These are phyloP conservation scores for Peterozyma xylosa DNA, from an alignment of 805 yeast genomes.

Conservation along the genomic window DNA sequence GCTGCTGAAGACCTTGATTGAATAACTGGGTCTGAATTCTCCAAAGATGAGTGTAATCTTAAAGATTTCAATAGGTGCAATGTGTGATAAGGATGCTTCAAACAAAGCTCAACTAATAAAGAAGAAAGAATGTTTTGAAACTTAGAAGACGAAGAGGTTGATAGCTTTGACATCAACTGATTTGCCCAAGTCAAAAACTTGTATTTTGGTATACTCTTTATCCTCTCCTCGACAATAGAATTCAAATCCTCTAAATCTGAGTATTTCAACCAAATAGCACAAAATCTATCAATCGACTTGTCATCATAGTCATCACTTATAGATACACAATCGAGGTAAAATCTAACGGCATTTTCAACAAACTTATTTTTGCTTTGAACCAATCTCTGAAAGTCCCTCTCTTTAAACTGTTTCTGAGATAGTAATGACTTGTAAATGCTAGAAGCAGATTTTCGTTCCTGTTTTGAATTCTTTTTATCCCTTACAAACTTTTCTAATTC, in stretches of 20 bases:
- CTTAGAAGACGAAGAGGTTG: constrained; percentile 28
- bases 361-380: constrained; percentile 31
- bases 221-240: constrained; percentile 25
- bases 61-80: constrained; percentile 57
- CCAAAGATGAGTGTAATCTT: constrained; percentile 31
- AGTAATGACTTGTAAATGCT: constrained; percentile 39
- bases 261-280: constrained; percentile 77
- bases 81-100: constrained; percentile 66
- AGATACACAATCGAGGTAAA: constrained; percentile 49
- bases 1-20: constrained; percentile 47
- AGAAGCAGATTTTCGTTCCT: constrained; percentile 42
- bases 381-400: constrained; percentile 32
- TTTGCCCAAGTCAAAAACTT: constrained; percentile 76
- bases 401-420: constrained; percentile 41
- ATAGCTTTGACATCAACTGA: constrained; percentile 69
- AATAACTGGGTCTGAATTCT: constrained; percentile 27
- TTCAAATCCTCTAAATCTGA: constrained; percentile 38
- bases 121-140: constrained; percentile 51
- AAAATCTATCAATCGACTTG: constrained; percentile 64
- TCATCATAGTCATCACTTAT: constrained; percentile 35
- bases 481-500: constrained; percentile 39
- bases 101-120: constrained; percentile 39
- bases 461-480: constrained; percentile 28
- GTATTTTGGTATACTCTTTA: constrained; percentile 42
- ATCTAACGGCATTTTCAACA: constrained; percentile 46